Conservation (phyloP, 441 rosid species). For the Hypseocharis bilobata region DNA sequence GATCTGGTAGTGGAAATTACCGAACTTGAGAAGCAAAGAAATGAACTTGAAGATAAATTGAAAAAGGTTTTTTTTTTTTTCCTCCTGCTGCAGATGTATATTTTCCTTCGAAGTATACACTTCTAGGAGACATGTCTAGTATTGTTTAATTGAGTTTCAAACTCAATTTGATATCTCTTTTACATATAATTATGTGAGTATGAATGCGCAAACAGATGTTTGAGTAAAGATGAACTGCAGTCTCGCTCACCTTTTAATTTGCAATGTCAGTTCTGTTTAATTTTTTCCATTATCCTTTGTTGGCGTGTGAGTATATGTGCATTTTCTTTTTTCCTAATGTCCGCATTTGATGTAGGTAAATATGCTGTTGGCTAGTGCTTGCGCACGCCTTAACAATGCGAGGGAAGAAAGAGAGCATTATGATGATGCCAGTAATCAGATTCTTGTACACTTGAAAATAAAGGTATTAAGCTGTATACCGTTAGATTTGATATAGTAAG, state of each 20-base stretch:
- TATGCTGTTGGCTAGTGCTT: constrained; percentile 40
- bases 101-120: neutral
- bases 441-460: constrained; percentile 57
- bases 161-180: neutral
- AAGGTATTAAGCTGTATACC: constrained; percentile 35
- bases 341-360: constrained; percentile 43
- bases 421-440: constrained; percentile 77
- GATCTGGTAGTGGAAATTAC: constrained; percentile 50
- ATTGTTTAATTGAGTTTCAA: neutral
- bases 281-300: constrained; percentile 5
- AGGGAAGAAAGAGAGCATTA: constrained; percentile 83
- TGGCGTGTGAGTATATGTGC: neutral
- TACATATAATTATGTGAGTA: neutral
- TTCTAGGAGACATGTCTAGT: neutral
- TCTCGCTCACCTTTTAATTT: neutral
- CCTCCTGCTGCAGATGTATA: neutral
- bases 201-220: neutral
- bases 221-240: constrained; percentile 4
- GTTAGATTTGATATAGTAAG: constrained; percentile 6
- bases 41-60: constrained; percentile 68
- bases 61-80: constrained; percentile 37
- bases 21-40: constrained; percentile 55
- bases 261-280: neutral
- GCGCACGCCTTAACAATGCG: constrained; percentile 61
- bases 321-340: neutral